Percentiles rank a stretch among this genome's conserved stretches.
phyloP scores from a whole-genome alignment of 768 basidiomycete species.

The Glaciozyma antarctica region DNA sequence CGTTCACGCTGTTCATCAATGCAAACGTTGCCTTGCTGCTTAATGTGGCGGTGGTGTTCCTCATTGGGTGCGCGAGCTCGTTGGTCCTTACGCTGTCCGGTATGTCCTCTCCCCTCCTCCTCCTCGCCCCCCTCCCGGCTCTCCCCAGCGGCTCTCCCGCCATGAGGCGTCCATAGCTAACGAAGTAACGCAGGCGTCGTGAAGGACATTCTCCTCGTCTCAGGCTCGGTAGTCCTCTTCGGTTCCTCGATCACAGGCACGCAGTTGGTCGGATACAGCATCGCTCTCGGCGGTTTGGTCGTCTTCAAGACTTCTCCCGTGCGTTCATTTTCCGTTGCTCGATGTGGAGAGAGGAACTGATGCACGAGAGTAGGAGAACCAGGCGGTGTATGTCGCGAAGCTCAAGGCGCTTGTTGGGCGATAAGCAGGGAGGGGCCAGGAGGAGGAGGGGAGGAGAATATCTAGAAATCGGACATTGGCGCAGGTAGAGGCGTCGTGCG shows the following conservation, averaged over 20 bases:
- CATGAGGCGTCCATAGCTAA: neutral
- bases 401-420: neutral
- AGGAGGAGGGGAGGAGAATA: neutral
- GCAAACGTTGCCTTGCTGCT: slow-evolving; percentile 71
- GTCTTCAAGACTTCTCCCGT: slow-evolving; percentile 46
- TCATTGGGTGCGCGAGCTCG: slow-evolving; percentile 55
- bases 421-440: neutral
- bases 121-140: neutral
- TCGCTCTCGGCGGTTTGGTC: slow-evolving; percentile 45
- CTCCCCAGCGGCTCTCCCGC: neutral
- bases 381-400: slow-evolving; percentile 1
- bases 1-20: slow-evolving; percentile 66
- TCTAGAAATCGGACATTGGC: neutral
- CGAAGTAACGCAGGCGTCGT: slow-evolving; percentile 5
- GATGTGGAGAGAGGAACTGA: neutral
- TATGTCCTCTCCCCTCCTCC: neutral
- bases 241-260: slow-evolving; percentile 64
- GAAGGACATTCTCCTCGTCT: slow-evolving; percentile 88
- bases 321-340: neutral
- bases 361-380: neutral
- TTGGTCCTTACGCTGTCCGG: slow-evolving; percentile 75
- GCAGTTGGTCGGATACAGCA: slow-evolving; percentile 45
- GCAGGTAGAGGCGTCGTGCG: no score
- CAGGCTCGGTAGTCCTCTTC: slow-evolving; percentile 79
- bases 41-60: slow-evolving; percentile 87